phyloP scores from a whole-genome alignment of 352 stramenopile genomes.

The Globisporangium barbulae region DNA sequence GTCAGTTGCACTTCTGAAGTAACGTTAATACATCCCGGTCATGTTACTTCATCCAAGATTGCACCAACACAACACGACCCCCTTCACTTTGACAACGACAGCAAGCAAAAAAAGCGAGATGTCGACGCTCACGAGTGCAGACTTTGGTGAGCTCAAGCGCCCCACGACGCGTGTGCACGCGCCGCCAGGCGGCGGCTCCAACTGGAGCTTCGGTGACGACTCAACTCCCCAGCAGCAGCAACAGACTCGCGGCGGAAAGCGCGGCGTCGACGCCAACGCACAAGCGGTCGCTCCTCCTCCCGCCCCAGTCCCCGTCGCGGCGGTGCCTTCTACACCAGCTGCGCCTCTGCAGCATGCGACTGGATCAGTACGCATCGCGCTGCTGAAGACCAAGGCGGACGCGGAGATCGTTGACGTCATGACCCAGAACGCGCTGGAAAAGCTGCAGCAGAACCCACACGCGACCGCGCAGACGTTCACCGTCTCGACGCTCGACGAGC shows the following conservation, averaged over 20 bases:
- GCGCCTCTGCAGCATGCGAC: conserved; percentile 7
- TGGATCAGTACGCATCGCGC: conserved; percentile 44
- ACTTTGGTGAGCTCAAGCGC: conserved; percentile 82
- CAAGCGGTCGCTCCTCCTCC: not conserved
- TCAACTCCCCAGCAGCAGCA: conserved; percentile 22
- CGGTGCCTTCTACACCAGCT: conserved; percentile 1
- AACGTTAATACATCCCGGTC: not conserved
- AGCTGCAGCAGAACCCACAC: conserved; percentile 28
- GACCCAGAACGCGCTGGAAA: conserved; percentile 62
- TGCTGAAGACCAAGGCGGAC: conserved; percentile 77
- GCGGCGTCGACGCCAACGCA: conserved; percentile 5
- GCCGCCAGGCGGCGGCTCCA: conserved; percentile 72
- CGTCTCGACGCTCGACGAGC: conserved; percentile 67
- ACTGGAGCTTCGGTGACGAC: conserved; percentile 62
- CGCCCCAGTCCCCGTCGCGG: conserved; percentile 20
- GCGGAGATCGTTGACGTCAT: conserved; percentile 68
- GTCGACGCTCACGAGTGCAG: conserved; percentile 81
- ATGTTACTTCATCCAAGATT: conserved; percentile 2
- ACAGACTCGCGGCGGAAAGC: conserved; percentile 15
- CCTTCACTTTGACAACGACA: not conserved
- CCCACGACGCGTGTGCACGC: conserved; percentile 81
- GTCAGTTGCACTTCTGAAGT: conserved; percentile 1
- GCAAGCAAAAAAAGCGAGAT: conserved; percentile 25
- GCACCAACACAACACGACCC: not conserved
- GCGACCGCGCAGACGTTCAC: conserved; percentile 60